phyloP scores from a whole-genome alignment of 2,329 filamentous ascomycete species.

The Teratosphaeria pseudoeucalypti region DNA sequence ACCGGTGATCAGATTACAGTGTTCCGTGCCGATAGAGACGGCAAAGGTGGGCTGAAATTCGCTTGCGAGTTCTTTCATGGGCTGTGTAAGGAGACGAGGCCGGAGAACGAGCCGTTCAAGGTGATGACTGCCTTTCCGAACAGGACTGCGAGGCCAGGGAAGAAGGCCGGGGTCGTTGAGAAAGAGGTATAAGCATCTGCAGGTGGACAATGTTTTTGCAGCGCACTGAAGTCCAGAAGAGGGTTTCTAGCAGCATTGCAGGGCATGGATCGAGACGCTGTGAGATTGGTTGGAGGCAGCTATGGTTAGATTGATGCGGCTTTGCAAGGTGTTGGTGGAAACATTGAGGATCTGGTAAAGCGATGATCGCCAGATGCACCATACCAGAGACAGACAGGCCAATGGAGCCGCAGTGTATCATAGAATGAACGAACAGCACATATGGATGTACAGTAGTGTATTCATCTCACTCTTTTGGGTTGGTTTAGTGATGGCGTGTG shows the following conservation, averaged over 20 bases:
- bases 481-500: too few relatives aligned
- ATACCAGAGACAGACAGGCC: neutral
- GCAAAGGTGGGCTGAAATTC: constrained; percentile 29
- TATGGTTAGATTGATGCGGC: neutral
- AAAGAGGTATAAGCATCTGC: neutral
- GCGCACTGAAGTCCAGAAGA: neutral
- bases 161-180: neutral
- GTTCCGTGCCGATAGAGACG: constrained; percentile 43
- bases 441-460: too few relatives aligned
- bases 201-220: neutral
- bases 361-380: neutral
- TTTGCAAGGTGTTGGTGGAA: neutral
- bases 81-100: constrained; percentile 18
- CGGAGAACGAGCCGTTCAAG: constrained; percentile 1
- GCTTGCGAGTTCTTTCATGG: constrained; percentile 35
- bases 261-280: neutral
- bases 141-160: neutral
- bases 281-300: neutral
- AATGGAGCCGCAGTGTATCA: neutral
- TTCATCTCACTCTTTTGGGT: too few relatives aligned
- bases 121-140: neutral
- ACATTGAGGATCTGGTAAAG: neutral
- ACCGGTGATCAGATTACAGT: constrained; percentile 69
- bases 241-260: too few relatives aligned
- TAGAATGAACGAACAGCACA: neutral